Base-by-base conservation (phyloP, 2,329 filamentous ascomycete genomes). In the Microcyclosporella mali region DNA sequence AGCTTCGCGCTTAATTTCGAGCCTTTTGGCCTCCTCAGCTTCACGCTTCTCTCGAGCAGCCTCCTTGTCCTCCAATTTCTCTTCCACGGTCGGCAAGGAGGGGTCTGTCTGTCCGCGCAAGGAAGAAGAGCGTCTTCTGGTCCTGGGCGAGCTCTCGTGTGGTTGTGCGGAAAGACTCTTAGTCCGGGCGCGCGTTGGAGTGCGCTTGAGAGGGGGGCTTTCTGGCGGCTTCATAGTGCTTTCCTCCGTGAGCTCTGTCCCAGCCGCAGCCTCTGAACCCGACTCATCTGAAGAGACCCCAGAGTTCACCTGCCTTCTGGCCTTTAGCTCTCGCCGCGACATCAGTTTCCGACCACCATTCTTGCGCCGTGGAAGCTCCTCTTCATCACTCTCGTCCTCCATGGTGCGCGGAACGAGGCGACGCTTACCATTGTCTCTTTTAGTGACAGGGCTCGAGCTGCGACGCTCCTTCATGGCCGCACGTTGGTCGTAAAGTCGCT, bases 401-500 rank as follows among this genome's bases (percentile, higher is more conserved):
- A 45, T 37, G 10, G 46, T 42, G n/a, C 53, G 46, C 7, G 47
- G 51, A 14, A 46, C 41, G 6, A 50, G 39, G 12, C 54, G 49
- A 16, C 54, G 53, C 45, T 59, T 60, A 11, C 41, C 47, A 32
- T 49, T 38, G 25, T 62, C 61, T 18, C 59, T 56, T 48, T 61
- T 61, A 32, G 58, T 56, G 17, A 64, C 56, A 16, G 62, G 63
- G 46, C 61, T 65, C 10, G 60, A 62, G 40, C 59, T 64, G 16
- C 56, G 52, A 37, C 57, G 51, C 11, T 49, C 50, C 30, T 46
- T 50, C 39, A 30, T 29, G 27, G 38, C 37, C 43, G 43, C 45
- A 16, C 35, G 47, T 44, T 77, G 75, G 44, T 88, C 82, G 52
- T 81, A 88, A 3, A 84, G 79, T 30, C 81, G 75, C 62, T 89